phyloP scores from a whole-genome alignment of 2,329 filamentous ascomycete genomes.

The Amphichorda felina region DNA sequence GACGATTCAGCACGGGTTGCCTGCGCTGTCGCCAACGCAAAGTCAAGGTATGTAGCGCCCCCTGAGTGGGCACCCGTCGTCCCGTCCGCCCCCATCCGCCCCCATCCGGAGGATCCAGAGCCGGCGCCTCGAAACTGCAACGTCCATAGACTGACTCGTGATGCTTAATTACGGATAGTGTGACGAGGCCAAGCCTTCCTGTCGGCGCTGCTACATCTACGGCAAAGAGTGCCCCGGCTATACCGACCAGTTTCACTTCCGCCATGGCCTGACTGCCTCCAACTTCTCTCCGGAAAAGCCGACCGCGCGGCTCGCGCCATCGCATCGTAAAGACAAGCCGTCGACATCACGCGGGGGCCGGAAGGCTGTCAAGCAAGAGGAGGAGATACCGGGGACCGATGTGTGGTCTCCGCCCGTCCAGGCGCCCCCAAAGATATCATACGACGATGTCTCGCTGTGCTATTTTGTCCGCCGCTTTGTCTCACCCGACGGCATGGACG shows the following conservation, averaged over 20 bases:
- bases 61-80: neutral
- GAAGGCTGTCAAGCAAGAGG: neutral
- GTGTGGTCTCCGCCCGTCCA: neutral
- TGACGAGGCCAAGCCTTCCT: conserved; percentile 18
- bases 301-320: too few relatives aligned
- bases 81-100: neutral
- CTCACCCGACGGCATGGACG: conserved; percentile 14
- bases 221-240: conserved; percentile 20
- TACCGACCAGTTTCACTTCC: conserved; percentile 21
- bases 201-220: conserved; percentile 18
- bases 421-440: conserved; percentile 5
- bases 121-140: neutral
- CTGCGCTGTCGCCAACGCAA: conserved; percentile 16
- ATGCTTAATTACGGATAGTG: conserved; percentile 10
- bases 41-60: conserved; percentile 12
- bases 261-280: conserved; percentile 9
- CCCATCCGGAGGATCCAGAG: neutral
- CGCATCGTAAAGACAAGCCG: too few relatives aligned
- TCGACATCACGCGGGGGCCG: neutral
- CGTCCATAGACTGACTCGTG: conserved; percentile 10
- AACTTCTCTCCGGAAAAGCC: conserved; percentile 1
- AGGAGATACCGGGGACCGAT: neutral
- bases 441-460: conserved; percentile 16
- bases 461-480: conserved; percentile 22
- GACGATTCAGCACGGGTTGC: conserved; percentile 16